Evolutionary conservation across 805 yeast species (phyloP).

Genomic region (Nakazawaea ernobii): DNA sequence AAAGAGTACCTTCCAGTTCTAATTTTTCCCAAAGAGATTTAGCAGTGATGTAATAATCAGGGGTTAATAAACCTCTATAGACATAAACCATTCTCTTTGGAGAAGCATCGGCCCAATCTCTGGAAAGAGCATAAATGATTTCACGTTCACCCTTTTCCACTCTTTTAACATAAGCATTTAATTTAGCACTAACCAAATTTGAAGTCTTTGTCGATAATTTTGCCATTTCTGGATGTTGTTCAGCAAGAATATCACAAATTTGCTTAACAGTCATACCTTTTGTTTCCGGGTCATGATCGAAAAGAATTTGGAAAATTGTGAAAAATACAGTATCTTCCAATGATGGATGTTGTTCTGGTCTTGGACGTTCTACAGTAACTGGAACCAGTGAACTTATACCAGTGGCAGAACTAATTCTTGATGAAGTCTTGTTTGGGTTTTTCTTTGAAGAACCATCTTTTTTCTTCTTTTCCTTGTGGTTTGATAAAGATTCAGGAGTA

Average conservation of each 20-base stretch:
- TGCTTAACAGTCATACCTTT: conserved; percentile 89
- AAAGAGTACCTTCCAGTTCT: conserved; percentile 39
- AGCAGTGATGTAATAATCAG: conserved; percentile 72
- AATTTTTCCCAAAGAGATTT: conserved; percentile 41
- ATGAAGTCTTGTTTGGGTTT: conserved; percentile 22
- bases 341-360: conserved; percentile 60
- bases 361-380: conserved; percentile 70
- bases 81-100: conserved; percentile 88
- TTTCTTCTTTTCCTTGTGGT: conserved; percentile 15
- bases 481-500: conserved; percentile 11
- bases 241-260: conserved; percentile 69
- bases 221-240: conserved; percentile 80
- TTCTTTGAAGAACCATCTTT: conserved; percentile 21
- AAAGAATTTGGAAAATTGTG: conserved; percentile 69
- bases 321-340: conserved; percentile 71
- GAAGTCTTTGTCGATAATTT: conserved; percentile 75
- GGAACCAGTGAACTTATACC: conserved; percentile 78
- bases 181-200: conserved; percentile 73
- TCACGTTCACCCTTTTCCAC: conserved; percentile 78
- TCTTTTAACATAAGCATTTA: conserved; percentile 80
- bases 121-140: conserved; percentile 65
- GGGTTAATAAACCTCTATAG: conserved; percentile 70
- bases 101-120: conserved; percentile 90
- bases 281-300: conserved; percentile 61
- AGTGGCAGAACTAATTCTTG: conserved; percentile 53